Base-by-base conservation (phyloP, 163 green algal species). In the Prototheca wickerhamii region DNA sequence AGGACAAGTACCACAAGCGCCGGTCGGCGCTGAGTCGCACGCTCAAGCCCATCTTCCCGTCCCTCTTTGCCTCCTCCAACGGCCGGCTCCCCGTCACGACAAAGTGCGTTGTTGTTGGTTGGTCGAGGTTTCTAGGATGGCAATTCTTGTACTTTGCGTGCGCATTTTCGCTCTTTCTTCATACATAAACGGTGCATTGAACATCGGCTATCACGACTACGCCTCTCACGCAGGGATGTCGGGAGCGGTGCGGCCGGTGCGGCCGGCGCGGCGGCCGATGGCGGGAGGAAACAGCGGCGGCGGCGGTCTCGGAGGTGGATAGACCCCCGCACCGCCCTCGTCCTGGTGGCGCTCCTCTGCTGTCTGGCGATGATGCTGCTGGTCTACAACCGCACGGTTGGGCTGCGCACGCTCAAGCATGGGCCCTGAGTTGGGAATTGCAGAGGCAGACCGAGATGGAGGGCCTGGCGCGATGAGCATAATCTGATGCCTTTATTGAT, bases 11-110 rank as follows among this genome's bases (percentile, higher is more conserved):
- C 67, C 70, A 62, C 4, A 77, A 75, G 51, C 70, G 78, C 25
- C 70, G 74, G 17, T 64, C 70, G 29, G 58, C 62, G 17, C 59
- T 90, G 17, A 73, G 73, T 61, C 74, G 85, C 20, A 76, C 74
- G 20, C 49, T 89, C 57, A 81, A 90, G 67, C 63, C 73, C 12
- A 50, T 84, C 15, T 76, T 92, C 44, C 85, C 85, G 4, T 64
- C 65, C 12, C 58, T 88, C 3, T 91, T 91, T 71, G 49, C 70
- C 70, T 28, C 46, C 18, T 28, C 12, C 18, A 53, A 43, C 28
- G 37, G 44, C 21, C 35, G 56, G 8, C 63, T 87, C 17, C 80
- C 82, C 4, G 52, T 89, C 60, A 85, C 80, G 2, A 79, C 42
- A 42, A 84, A 67, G 77, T 81, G 58, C 43, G 61, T 26, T 37